Evolutionary conservation across 352 stramenopile species (phyloP).

Genomic region (Phytopythium sindhum): DNA sequence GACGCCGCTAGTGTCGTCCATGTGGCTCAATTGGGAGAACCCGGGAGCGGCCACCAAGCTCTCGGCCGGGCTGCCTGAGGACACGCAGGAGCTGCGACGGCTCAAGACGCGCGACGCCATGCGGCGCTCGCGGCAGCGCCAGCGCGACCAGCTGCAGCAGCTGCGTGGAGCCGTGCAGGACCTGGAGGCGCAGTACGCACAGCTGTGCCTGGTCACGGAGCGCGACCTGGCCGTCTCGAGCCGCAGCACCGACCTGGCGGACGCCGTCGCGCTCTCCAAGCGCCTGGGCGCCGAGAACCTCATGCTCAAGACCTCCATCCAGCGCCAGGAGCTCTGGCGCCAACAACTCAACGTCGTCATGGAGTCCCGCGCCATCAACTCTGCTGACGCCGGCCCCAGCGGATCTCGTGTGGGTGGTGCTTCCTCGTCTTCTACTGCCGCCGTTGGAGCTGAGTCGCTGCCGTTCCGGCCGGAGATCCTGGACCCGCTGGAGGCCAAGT

Average conservation of each 20-base stretch:
- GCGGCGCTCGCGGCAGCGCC: slow-evolving; percentile 24
- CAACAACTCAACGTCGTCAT: slow-evolving; percentile 25
- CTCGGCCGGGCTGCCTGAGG: slow-evolving; percentile 7
- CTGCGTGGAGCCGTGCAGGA: slow-evolving; percentile 21
- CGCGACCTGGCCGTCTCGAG: background rate
- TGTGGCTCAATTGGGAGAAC: slow-evolving; percentile 48
- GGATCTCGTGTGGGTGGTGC: background rate
- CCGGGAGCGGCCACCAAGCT: slow-evolving; percentile 27
- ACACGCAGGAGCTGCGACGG: slow-evolving; percentile 12
- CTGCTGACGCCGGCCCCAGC: background rate
- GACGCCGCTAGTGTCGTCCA: slow-evolving; percentile 10
- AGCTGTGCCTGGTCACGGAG: slow-evolving; percentile 18
- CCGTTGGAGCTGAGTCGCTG: background rate
- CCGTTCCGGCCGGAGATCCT: slow-evolving; percentile 9
- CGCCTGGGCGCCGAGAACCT: slow-evolving; percentile 39
- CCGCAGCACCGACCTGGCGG: slow-evolving; percentile 8
- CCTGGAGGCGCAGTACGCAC: slow-evolving; percentile 30
- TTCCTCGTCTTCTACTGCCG: background rate
- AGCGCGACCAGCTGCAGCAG: slow-evolving; percentile 24
- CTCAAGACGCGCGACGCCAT: slow-evolving; percentile 32
- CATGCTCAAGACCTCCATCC: slow-evolving; percentile 19
- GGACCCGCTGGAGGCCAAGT: slow-evolving; percentile 16
- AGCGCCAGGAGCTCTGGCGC: slow-evolving; percentile 23
- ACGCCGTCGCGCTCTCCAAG: slow-evolving; percentile 15
- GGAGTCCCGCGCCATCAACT: slow-evolving; percentile 19